Evolutionary conservation across 2,329 filamentous ascomycete species (phyloP).

Genomic region (Cyclaneusma minus): DNA sequence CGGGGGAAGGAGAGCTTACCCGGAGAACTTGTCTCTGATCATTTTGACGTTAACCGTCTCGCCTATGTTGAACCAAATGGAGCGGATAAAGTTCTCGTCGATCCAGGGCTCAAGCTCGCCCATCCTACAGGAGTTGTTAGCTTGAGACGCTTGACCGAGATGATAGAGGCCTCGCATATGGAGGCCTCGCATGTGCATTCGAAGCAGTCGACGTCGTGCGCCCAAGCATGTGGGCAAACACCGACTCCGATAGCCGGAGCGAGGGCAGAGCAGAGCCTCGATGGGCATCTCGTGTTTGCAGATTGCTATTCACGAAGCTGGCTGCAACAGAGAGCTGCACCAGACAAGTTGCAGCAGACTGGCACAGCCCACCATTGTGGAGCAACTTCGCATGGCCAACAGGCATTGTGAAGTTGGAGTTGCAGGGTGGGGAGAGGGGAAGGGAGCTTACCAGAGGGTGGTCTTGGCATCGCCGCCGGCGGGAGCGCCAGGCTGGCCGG

Average conservation of each 20-base stretch:
- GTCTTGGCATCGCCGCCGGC: conserved; percentile 35
- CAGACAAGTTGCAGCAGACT: too few relatives aligned
- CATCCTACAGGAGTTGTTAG: conserved; percentile 54
- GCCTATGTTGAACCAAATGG: conserved; percentile 77
- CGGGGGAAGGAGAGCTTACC: conserved; percentile 37
- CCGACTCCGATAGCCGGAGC: too few relatives aligned
- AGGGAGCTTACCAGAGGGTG: conserved; percentile 32
- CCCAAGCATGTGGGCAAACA: too few relatives aligned
- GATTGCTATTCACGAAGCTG: too few relatives aligned
- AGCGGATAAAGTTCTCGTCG: conserved; percentile 96
- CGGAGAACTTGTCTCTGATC: conserved; percentile 97
- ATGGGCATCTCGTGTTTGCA: too few relatives aligned
- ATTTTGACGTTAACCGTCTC: conserved; percentile 98
- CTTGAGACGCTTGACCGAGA: background rate
- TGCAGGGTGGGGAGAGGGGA: background rate
- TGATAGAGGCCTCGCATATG: background rate
- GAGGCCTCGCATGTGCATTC: background rate
- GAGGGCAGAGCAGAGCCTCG: too few relatives aligned
- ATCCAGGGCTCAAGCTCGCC: conserved; percentile 98
- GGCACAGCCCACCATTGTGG: too few relatives aligned
- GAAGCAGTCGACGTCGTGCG: too few relatives aligned
- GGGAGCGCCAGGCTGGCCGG: conserved; percentile 25
- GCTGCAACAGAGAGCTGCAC: too few relatives aligned
- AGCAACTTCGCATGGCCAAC: too few relatives aligned
- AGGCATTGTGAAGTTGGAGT: too few relatives aligned